Conservation (phyloP, 2,329 filamentous ascomycete species). For the Fusarium domesticum region DNA sequence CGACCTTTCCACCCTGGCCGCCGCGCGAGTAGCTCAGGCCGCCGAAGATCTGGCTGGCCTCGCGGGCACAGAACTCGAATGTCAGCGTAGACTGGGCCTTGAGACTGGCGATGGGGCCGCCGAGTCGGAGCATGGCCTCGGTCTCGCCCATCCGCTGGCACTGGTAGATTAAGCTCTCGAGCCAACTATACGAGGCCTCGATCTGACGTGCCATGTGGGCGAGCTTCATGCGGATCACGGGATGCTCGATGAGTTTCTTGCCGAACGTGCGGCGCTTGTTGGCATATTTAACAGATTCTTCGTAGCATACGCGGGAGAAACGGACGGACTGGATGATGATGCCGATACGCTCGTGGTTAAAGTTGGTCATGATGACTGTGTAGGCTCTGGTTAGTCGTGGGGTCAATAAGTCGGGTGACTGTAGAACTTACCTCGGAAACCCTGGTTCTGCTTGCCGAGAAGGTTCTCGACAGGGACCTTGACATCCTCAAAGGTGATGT, state of each 20-base stretch:
- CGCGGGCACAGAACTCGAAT: slow-evolving; percentile 95
- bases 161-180: slow-evolving; percentile 93
- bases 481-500: slow-evolving; percentile 97
- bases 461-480: slow-evolving; percentile 99
- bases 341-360: slow-evolving; percentile 98
- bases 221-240: slow-evolving; percentile 95
- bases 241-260: slow-evolving; percentile 94
- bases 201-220: slow-evolving; percentile 98
- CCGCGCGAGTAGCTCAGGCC: slow-evolving; percentile 89
- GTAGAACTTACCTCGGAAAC: slow-evolving; percentile 71
- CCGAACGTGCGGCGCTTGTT: slow-evolving; percentile 97
- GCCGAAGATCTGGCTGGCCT: slow-evolving; percentile 96
- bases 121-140: slow-evolving; percentile 93
- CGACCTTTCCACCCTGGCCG: slow-evolving; percentile 92
- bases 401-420: too few relatives aligned
- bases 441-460: slow-evolving; percentile 95
- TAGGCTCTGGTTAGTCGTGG: too few relatives aligned
- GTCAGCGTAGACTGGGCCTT: slow-evolving; percentile 94
- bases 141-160: slow-evolving; percentile 89
- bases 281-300: slow-evolving; percentile 93
- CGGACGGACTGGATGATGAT: slow-evolving; percentile 97
- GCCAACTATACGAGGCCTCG: slow-evolving; percentile 94
- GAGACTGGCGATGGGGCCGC: slow-evolving; percentile 86
- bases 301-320: slow-evolving; percentile 95
- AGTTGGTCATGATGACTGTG: slow-evolving; percentile 99